A percentile compares a stretch with the other conserved stretches of the same genome.
Evolutionary conservation across 164 flowering plant genomes (phyloP).

Genomic region (Berberis vulgaris): DNA sequence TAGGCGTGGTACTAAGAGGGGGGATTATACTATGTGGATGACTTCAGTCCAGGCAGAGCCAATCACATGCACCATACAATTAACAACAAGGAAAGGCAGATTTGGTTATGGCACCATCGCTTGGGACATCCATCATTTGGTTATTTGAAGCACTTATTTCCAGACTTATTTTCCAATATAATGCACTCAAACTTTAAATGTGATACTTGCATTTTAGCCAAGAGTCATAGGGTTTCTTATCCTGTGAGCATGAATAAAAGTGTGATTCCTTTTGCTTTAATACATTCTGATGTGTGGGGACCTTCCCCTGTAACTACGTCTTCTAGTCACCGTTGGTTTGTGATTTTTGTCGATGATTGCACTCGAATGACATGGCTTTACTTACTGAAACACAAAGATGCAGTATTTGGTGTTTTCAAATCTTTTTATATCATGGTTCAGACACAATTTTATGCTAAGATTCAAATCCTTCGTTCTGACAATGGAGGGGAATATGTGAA

Average conservation of each 20-base stretch:
- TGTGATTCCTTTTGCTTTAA: neutral
- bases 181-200: neutral
- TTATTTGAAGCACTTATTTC: neutral
- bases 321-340: neutral
- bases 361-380: slow-evolving; percentile 4
- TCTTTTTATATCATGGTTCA: neutral
- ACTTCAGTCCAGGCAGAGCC: too few species aligned
- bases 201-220: slow-evolving; percentile 2
- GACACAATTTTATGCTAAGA: neutral
- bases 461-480: neutral
- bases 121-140: slow-evolving; percentile 1
- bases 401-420: neutral
- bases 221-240: slow-evolving; percentile 2
- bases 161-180: neutral
- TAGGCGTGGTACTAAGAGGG: too few species aligned
- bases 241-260: neutral
- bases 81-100: too few species aligned
- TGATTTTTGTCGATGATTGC: slow-evolving; percentile 1
- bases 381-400: neutral
- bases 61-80: too few species aligned
- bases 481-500: neutral
- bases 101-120: neutral
- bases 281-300: slow-evolving; percentile 6
- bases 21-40: too few species aligned
- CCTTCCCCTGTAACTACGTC: neutral